Base-by-base conservation (phyloP, 2,329 filamentous ascomycete species). In the Chrysoporthe puriensis region DNA sequence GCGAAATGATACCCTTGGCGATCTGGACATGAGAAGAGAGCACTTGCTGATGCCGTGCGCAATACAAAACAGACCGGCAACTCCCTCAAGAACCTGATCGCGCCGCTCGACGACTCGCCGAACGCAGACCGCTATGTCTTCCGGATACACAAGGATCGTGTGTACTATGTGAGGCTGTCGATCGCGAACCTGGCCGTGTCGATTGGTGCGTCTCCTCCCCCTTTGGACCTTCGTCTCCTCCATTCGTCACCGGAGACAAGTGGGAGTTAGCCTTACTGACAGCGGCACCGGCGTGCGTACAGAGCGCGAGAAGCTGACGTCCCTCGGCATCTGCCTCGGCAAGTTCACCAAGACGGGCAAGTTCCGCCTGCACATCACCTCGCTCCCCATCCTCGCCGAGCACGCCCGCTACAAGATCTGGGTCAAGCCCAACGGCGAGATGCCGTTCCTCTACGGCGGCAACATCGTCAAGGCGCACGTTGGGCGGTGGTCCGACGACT, bases 311-410 rank as follows among this genome's bases (percentile, higher is more conserved):
- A 63, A 66, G 43, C 65, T 69, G 62, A 65, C 69, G 52, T 66
- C 66, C 60, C 66, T 68, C 61, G 69, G 69, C 57, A 68, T 68
- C 63, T 65, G 57, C 43, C 46, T 44, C 59, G 94, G 94, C 75
- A 97, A 97, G 78, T 96, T 97, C 83, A 97, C 94, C 70, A 98
- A 97, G 84, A 92, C 94, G 4, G 93, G 94, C 71, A 97, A 98
- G 80, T 98, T 99, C 83, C 85, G 95, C 64, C 85, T 99, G 66
- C 94, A 97, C 82, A 92, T 98, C 76, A 98, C 95, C 1, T 92
- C 86, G 5, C 76, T 99, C 68, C 91, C 94, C 71, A 88, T 97
- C 71, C 91, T 99, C 72, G 92, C 94, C 67, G 91, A 93, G 72
- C 93, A 97, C 79, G 95, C 95, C 57, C 86, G 96, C 69, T 97